Percentiles rank a stretch among this genome's conserved stretches.
phyloP scores from a whole-genome alignment of 805 yeast genomes.

The Suhomyces pyralidae region DNA sequence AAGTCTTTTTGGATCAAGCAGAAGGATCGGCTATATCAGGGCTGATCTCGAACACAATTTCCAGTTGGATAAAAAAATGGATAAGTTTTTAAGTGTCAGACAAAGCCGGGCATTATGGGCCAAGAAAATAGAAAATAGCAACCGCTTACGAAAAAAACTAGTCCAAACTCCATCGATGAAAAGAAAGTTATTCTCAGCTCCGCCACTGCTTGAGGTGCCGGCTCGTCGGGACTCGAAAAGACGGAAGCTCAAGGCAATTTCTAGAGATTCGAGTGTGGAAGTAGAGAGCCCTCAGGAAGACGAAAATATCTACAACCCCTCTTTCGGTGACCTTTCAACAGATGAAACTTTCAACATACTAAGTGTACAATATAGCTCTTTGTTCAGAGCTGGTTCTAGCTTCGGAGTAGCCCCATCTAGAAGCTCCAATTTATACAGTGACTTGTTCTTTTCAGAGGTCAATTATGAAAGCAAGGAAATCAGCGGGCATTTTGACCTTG shows the following conservation, averaged over 20 bases:
- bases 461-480: constrained; percentile 16
- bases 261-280: background rate
- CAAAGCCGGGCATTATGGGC: constrained; percentile 1
- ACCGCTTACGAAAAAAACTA: background rate
- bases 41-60: background rate
- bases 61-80: constrained; percentile 7
- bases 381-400: constrained; percentile 22
- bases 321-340: background rate
- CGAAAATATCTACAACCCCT: background rate
- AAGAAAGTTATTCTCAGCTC: background rate
- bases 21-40: background rate
- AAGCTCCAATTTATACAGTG: constrained; percentile 5
- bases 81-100: constrained; percentile 5
- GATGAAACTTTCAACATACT: constrained; percentile 11
- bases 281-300: background rate
- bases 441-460: constrained; percentile 19
- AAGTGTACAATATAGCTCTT: constrained; percentile 18
- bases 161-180: background rate
- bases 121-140: background rate
- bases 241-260: background rate
- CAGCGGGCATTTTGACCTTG: constrained; percentile 17
- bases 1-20: background rate
- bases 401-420: constrained; percentile 8
- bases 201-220: background rate
- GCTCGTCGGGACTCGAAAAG: background rate